Evolutionary conservation across 2,329 filamentous ascomycete genomes (phyloP), one percentile per base, ranked within the genome.

Genomic region (Clarireedia hainanense): DNA sequence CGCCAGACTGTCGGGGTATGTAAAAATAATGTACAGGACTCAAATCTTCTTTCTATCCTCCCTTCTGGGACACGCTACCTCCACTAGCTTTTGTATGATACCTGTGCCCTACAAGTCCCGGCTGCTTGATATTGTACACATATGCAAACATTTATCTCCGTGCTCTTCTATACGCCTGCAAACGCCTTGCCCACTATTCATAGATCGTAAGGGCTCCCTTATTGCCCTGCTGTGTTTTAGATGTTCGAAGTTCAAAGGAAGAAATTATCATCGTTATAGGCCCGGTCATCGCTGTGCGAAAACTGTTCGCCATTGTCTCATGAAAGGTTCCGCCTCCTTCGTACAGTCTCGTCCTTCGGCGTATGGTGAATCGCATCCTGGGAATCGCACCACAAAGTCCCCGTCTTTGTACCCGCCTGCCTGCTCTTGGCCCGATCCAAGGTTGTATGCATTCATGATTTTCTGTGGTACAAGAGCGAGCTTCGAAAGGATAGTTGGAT

Each of bases 401-500:
- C 91, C 92, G 7, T 91, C 83, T 67, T 86, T 81, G 71, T 91
- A 97, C 15, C 80, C 81, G 52, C 85, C 85, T 57, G 76, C 70
- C 23, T 73, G 72, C 43, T 70, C 68, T 51, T 73, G 72, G 42
- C 54, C 26, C 24, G 65, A 64, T 50, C 61, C 63, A 49, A 62
- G 65, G 59, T 78, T 84, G 71, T 96, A 97, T 0, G 89, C 81
- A 67, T 95, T 95, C 69, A 99, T 75, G 36, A 80, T 77, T 51
- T 86, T 81, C 72, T 99, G 94, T 2, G 92, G 91, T n/a, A 99
- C 78, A 23, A 99, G 77, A 1, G 88, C 91, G 59, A 97, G 75
- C 68, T 91, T 94, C 39, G 92, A 90, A 10, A 99, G 80, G 46
- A 99, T 86, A 0, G 94, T 99, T 27, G 92, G 91, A 69, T 99